Conservation (phyloP, 2,329 filamentous ascomycete species). For the Fusarium marasasianum region DNA sequence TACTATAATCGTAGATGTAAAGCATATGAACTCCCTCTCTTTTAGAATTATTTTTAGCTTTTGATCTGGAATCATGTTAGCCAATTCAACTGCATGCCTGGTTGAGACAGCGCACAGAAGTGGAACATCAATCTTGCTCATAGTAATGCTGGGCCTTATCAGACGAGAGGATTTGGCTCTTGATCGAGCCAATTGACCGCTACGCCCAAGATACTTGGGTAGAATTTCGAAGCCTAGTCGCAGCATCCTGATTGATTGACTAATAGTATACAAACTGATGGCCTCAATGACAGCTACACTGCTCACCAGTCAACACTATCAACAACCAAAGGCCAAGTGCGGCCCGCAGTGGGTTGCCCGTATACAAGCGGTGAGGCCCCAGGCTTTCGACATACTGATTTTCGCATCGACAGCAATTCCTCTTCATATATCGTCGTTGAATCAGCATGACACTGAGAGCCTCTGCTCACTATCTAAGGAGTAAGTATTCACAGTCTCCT, state of each 20-base stretch:
- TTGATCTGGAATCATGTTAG: too few species aligned
- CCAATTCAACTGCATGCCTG: too few species aligned
- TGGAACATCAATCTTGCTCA: too few species aligned
- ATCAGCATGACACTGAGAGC: not conserved
- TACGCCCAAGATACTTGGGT: not conserved
- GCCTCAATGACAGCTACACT: not conserved
- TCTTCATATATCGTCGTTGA: not conserved
- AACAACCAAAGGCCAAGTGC: not conserved
- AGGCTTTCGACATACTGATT: not conserved
- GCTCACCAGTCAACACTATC: too few species aligned
- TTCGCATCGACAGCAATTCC: not conserved
- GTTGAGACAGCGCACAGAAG: too few species aligned
- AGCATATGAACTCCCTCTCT: too few species aligned
- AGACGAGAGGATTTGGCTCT: too few species aligned
- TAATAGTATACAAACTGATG: not conserved
- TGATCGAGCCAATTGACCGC: too few species aligned
- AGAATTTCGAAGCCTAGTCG: not conserved
- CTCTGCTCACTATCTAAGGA: not conserved
- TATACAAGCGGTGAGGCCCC: not conserved
- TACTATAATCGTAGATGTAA: too few species aligned
- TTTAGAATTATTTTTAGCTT: too few species aligned
- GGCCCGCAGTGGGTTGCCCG: fast-evolving
- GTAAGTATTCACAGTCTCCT: too few species aligned
- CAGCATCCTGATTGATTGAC: not conserved
- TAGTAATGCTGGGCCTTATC: too few species aligned